Percentiles rank a stretch among this genome's conserved stretches.
phyloP scores from a whole-genome alignment of 2,329 filamentous ascomycete species.

The Myriosclerotinia duriaeana region DNA sequence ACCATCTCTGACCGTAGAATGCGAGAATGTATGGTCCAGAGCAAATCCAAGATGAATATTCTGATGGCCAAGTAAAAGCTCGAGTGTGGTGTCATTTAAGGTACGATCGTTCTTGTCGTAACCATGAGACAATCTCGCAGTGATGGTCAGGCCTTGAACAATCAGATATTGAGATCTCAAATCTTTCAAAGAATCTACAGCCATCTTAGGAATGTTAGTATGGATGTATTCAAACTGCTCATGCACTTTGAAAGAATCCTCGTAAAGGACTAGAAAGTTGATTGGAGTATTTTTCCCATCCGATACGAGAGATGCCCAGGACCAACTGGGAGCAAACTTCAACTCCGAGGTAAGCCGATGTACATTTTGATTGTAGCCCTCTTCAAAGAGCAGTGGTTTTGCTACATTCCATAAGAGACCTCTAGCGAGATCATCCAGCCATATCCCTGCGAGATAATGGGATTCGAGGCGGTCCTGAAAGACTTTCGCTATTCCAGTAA shows the following conservation, averaged over 20 bases:
- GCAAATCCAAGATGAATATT: not conserved
- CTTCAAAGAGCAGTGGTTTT: not conserved
- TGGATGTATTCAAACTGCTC: not conserved
- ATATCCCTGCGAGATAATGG: not conserved
- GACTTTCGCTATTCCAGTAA: not conserved
- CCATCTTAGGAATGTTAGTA: not conserved
- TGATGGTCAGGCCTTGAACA: not conserved
- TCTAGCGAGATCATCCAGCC: not conserved
- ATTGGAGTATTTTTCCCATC: not conserved
- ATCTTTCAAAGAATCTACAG: not conserved
- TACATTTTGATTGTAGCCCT: not conserved
- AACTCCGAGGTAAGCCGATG: not conserved
- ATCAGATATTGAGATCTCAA: not conserved
- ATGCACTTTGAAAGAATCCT: not conserved
- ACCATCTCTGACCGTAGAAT: not conserved
- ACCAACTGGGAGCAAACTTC: not conserved
- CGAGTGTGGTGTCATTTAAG: not conserved
- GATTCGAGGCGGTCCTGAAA: not conserved
- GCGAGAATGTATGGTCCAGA: not conserved
- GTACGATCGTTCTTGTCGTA: not conserved
- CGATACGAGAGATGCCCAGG: not conserved
- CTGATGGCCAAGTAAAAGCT: not conserved
- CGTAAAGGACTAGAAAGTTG: not conserved
- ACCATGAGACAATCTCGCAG: not conserved
- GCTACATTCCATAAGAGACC: not conserved